Conservation (phyloP, 2,329 filamentous ascomycete species). For the Botrytis sinoallii region DNA sequence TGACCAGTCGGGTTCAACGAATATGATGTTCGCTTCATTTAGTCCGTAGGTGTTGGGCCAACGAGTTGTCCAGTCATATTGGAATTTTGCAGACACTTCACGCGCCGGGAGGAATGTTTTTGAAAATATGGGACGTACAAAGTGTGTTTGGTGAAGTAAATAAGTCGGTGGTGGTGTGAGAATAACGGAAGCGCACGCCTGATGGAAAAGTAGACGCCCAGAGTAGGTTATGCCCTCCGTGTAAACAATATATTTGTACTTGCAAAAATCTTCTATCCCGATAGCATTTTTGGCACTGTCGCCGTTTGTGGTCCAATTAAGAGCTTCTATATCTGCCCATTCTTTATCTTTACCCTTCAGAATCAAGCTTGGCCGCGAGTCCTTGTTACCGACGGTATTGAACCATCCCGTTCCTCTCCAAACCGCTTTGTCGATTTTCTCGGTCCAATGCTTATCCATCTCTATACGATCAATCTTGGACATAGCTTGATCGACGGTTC, state of each 20-base stretch:
- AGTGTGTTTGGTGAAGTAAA: constrained; percentile 50
- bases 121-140: constrained; percentile 46
- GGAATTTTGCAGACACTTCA: background rate
- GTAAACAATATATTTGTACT: constrained; percentile 50
- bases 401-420: constrained; percentile 54
- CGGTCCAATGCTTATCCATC: constrained; percentile 26
- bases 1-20: constrained; percentile 50
- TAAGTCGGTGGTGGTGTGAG: constrained; percentile 48
- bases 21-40: constrained; percentile 48
- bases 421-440: constrained; percentile 45
- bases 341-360: constrained; percentile 34
- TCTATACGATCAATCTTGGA: constrained; percentile 42
- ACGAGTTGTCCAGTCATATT: constrained; percentile 27
- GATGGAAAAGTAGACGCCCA: constrained; percentile 51
- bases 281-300: constrained; percentile 46
- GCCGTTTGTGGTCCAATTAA: constrained; percentile 34
- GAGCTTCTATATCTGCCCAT: constrained; percentile 50
- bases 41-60: constrained; percentile 42
- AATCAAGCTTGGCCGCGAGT: constrained; percentile 30
- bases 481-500: constrained; percentile 43
- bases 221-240: constrained; percentile 54
- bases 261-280: constrained; percentile 50
- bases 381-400: constrained; percentile 37
- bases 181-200: constrained; percentile 49
- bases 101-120: constrained; percentile 28